Evolutionary conservation across 78 protist species (phyloP), one percentile per base, ranked within the genome.

Genomic region (Bodo saltans): DNA sequence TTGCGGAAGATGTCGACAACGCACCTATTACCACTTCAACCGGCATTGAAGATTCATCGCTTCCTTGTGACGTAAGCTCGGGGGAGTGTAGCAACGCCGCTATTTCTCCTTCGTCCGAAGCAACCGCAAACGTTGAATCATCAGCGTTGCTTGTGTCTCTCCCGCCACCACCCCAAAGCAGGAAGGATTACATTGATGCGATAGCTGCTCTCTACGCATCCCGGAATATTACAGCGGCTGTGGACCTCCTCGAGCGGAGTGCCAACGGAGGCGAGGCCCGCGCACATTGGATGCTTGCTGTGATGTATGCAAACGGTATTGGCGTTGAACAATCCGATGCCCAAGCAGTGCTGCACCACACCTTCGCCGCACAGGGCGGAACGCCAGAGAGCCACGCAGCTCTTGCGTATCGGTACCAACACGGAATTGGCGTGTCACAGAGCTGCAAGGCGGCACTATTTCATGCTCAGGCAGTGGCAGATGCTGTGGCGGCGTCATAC

Each of bases 321-420:
- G 78, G 78, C 29, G 40, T 73, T 39, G 33, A 29, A 21, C 33
- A 21, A 2, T 2, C 3, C 70, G 82, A 78, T 2, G 38, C 38
- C 60, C 17, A 25, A 40, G 84, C 84, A 0, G 23, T 79, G 2
- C 30, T 89, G 67, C 79, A 87, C 53, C 74, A 70, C 67, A 80
- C 84, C 47, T 92, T 92, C 73, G 89, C 95, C 0, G 90, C 95
- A 0, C 53, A 21, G 40, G 83, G 90, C 1, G 92, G 90, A 3
- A 72, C 84, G 60, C 74, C 71, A 0, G 83, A 85, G 2, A 89
- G 91, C 17, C 74, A 83, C 42, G 32, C 87, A 3, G 79, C 90
- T 0, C 74, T 92, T 42, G 92, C 88, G 3, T 87, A 92, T 70
- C 86, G 92, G 32, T 83, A 92, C 82, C 70, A 73, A 68, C 41